Evolutionary conservation across 2,329 filamentous ascomycete genomes (phyloP).

Genomic region (Conoideocrella luteorostrata): DNA sequence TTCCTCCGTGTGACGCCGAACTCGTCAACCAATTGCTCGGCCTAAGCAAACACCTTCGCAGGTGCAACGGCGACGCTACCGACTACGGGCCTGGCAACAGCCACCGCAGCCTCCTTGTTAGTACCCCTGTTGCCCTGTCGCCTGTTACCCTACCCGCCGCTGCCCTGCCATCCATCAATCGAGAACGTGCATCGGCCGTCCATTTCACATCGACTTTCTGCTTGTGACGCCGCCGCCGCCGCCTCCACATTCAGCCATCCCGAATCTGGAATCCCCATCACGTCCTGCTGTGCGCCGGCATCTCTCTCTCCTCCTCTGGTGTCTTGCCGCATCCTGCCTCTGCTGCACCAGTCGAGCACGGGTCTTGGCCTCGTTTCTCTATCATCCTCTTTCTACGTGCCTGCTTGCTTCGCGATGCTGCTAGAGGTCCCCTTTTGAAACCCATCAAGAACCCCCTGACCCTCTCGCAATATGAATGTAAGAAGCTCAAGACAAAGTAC

Average conservation of each 20-base stretch:
- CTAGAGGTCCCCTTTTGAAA: slow-evolving; percentile 16
- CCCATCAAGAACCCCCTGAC: slow-evolving; percentile 19
- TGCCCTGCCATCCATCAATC: too few species aligned
- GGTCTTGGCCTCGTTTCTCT: neutral
- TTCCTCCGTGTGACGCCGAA: too few species aligned
- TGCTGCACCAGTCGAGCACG: neutral
- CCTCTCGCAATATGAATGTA: slow-evolving; percentile 30
- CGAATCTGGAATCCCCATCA: neutral
- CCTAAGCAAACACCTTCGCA: too few species aligned
- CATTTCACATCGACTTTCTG: neutral
- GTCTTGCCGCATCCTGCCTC: neutral
- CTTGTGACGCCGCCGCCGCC: slow-evolving; percentile 7
- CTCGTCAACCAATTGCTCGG: too few species aligned
- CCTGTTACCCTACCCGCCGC: too few species aligned
- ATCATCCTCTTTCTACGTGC: neutral
- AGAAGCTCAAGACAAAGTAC: slow-evolving; percentile 14
- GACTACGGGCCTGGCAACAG: too few species aligned
- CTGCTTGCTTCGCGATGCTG: slow-evolving; percentile 13
- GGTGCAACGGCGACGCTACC: too few species aligned
- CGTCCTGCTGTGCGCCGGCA: neutral
- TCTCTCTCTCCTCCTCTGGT: neutral
- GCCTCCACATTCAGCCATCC: slow-evolving; percentile 7
- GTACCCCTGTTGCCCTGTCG: too few species aligned
- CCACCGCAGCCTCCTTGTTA: too few species aligned
- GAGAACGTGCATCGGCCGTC: too few species aligned